Conservation (phyloP, 257 asterid species). For the Cruciata laevipes region DNA sequence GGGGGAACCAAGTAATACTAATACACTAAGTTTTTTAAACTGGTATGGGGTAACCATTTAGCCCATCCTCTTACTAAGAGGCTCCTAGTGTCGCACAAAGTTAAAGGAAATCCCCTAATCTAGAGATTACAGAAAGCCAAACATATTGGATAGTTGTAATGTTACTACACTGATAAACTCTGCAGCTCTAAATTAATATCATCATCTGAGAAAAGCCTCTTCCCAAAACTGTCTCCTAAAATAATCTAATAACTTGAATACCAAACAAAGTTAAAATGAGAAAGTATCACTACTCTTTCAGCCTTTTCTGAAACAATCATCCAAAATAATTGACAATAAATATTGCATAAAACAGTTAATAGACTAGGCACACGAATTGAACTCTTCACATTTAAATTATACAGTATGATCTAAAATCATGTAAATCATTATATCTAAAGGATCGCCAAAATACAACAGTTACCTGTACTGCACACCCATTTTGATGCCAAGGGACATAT, state of each 20-base stretch:
- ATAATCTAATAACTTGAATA: not conserved
- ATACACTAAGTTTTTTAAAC: not conserved
- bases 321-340: not conserved
- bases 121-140: not conserved
- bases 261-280: too few relatives aligned
- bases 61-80: too few relatives aligned
- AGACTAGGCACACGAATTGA: not conserved
- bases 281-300: not conserved
- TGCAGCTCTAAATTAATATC: not conserved
- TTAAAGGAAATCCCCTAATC: not conserved
- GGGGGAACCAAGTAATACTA: not conserved
- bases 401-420: not conserved
- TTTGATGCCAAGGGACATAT: constrained; percentile 89
- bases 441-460: not conserved
- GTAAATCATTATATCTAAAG: not conserved
- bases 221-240: not conserved
- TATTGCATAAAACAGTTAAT: not conserved
- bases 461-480: constrained; percentile 97
- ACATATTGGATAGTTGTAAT: not conserved
- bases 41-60: too few relatives aligned
- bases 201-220: not conserved
- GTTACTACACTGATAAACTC: not conserved
- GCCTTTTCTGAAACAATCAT: not conserved
- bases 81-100: too few relatives aligned
- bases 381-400: not conserved